These are phyloP conservation scores for Grosmannia huntii DNA, from an alignment of 2,329 filamentous ascomycete species.

Conservation along the genomic window DNA sequence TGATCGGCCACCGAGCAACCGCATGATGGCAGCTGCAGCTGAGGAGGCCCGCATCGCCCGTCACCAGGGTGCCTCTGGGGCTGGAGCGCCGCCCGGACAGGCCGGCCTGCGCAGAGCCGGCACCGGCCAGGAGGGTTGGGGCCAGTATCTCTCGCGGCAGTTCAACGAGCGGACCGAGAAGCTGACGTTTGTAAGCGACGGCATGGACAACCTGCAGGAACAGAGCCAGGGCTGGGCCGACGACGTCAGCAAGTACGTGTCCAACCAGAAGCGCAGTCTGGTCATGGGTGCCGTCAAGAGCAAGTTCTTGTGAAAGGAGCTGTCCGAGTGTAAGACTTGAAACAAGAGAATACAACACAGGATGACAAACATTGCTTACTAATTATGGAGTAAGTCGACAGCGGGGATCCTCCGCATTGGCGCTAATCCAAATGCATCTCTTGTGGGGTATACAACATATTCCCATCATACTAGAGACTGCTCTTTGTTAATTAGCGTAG, in stretches of 20 bases:
- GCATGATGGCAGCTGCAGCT: conserved; percentile 69
- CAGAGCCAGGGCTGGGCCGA: conserved; percentile 74
- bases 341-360: too few relatives aligned
- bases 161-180: conserved; percentile 85
- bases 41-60: conserved; percentile 55
- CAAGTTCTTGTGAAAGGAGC: conserved; percentile 32
- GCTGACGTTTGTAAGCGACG: conserved; percentile 69
- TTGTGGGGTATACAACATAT: too few relatives aligned
- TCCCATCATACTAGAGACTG: too few relatives aligned
- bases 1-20: conserved; percentile 75
- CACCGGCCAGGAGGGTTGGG: conserved; percentile 47
- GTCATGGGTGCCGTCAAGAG: conserved; percentile 57
- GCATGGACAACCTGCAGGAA: conserved; percentile 69
- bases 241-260: conserved; percentile 78
- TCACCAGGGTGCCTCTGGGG: conserved; percentile 20
- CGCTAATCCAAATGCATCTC: too few relatives aligned
- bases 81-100: conserved; percentile 13
- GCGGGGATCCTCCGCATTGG: too few relatives aligned
- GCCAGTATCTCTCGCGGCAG: conserved; percentile 73
- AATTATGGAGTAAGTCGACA: too few relatives aligned
- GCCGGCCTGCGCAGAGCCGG: conserved; percentile 5
- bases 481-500: too few relatives aligned
- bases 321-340: too few relatives aligned
- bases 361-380: too few relatives aligned
- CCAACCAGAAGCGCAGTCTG: conserved; percentile 75